Conservation (phyloP, 192 early-diverging fungal genomes). For the Obelidium mucronatum region DNA sequence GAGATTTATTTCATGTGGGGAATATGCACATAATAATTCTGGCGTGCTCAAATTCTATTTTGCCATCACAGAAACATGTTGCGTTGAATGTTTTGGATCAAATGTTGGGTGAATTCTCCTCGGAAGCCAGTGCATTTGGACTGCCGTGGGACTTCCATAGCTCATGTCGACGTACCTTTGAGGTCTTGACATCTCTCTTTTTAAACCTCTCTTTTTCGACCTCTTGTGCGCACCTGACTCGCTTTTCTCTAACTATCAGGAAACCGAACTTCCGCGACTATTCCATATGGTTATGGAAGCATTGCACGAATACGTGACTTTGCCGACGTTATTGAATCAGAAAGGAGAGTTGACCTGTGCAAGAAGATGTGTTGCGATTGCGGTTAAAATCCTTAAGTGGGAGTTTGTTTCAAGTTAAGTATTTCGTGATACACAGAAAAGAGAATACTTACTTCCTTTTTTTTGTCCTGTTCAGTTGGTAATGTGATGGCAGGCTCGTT, state of each 20-base stretch:
- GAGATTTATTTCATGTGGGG: conserved; percentile 7
- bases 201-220: background rate
- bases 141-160: conserved; percentile 39
- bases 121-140: conserved; percentile 36
- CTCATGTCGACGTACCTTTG: conserved; percentile 30
- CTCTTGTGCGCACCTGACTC: no score
- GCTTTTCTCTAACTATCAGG: conserved; percentile 24
- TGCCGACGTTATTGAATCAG: conserved; percentile 6
- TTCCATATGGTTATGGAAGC: conserved; percentile 36
- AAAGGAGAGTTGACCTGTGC: conserved; percentile 16
- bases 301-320: conserved; percentile 24
- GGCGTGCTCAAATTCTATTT: background rate
- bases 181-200: conserved; percentile 12
- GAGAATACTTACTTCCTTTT: background rate
- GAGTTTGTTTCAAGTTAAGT: conserved; percentile 39
- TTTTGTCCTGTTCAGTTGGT: background rate
- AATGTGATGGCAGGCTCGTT: conserved; percentile 34
- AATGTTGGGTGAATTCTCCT: conserved; percentile 35
- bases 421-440: background rate
- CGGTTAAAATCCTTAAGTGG: conserved; percentile 34
- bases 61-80: conserved; percentile 26
- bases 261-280: conserved; percentile 29
- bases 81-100: conserved; percentile 35
- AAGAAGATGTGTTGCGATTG: conserved; percentile 19
- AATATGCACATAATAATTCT: background rate